phyloP scores from a whole-genome alignment of 1,284 basidiomycete genomes.

The Leccinum solheimii region DNA sequence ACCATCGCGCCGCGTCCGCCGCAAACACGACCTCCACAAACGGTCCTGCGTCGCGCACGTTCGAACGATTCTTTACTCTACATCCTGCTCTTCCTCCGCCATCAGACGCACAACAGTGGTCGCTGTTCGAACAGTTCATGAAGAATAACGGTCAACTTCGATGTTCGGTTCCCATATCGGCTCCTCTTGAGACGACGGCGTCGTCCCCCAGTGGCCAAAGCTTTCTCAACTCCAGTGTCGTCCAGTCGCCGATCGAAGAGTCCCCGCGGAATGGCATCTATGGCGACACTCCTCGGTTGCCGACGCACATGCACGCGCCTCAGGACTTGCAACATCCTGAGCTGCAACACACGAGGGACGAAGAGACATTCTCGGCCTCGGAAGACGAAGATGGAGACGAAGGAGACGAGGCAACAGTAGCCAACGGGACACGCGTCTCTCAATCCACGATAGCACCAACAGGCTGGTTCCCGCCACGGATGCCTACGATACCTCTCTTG shows the following conservation, averaged over 20 bases:
- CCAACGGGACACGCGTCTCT: conserved; percentile 9
- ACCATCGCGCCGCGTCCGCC: background rate
- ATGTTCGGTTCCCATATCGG: conserved; percentile 14
- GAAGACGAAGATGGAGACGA: background rate
- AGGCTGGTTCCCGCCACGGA: conserved; percentile 12
- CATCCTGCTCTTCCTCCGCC: background rate
- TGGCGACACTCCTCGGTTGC: background rate
- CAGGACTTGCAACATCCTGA: background rate
- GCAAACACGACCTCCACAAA: background rate
- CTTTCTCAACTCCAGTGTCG: background rate
- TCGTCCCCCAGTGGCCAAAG: background rate
- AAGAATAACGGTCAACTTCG: conserved; percentile 54
- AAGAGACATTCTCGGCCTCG: conserved; percentile 20
- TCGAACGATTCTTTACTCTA: conserved; percentile 2
- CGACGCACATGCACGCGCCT: background rate
- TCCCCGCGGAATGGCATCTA: conserved; percentile 7
- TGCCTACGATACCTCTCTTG: conserved; percentile 49
- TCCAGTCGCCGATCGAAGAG: conserved; percentile 22
- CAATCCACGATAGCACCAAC: background rate
- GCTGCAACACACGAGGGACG: background rate
- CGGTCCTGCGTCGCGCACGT: background rate
- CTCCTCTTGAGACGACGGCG: conserved; percentile 6
- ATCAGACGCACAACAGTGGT: conserved; percentile 49
- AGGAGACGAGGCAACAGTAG: conserved; percentile 13
- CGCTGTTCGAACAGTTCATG: conserved; percentile 71